Base-by-base conservation (phyloP, 495 filamentous ascomycete genomes). In the Letharia lupina region DNA sequence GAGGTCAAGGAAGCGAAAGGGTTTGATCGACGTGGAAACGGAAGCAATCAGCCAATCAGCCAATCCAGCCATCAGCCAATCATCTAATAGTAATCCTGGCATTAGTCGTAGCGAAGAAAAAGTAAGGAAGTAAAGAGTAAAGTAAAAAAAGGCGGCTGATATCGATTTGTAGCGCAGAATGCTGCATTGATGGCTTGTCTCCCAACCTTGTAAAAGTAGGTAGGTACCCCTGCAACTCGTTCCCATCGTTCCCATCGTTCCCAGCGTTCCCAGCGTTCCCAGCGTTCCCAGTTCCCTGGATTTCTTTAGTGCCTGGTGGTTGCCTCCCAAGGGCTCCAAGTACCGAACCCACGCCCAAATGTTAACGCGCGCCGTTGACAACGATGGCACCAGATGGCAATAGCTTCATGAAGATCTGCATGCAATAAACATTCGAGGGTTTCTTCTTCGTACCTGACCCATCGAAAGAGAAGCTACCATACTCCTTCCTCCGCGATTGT, bases 401-500 rank as follows among this genome's bases (percentile, higher is more conserved):
- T 57, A 57, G 54, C 54, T 57, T 57, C 54, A 37, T 37, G 5
- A 37, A 57, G 54, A 57, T 57, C 54, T 57, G 54, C 54, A 57
- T 57, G 54, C 54, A 37, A 28, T 35, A 56, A 16, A 31, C 10
- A 28, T 28, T 28, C 23, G 23, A 28, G 23, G 23, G 23, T 28
- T 31, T 54, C 48, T 13, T 3, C 48, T 31, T 15, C 23, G 23
- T 52, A 28, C 23, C 5, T 23, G 23, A 28, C 48, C 1, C 9
- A 33, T 56, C 13, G 52, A 56, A 31, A 23, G 16, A 33, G 12
- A 35, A 35, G 28, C 52, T 35, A 28, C 39, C 6, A 0, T 57
- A 2, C 33, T 37, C 16, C 7, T 16, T 2, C 0, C 33, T 33
- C 54, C 33, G 5, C 23, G 23, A 31, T 54, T 54, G 0, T 10